These are phyloP conservation scores for Colletotrichum melonis DNA, from an alignment of 2,329 filamentous ascomycete genomes.

Conservation along the genomic window DNA sequence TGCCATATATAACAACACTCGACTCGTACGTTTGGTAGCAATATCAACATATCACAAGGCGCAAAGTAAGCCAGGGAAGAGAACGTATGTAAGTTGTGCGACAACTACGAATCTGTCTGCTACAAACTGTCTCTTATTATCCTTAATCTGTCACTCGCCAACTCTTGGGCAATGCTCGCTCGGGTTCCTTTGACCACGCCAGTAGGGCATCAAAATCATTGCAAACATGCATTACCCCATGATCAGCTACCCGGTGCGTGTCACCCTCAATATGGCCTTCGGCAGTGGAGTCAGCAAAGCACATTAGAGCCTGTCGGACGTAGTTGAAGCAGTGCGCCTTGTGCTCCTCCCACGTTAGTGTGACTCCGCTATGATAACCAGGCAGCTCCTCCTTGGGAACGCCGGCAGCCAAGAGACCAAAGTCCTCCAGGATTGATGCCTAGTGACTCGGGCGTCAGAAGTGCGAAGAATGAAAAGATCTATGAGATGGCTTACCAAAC, in stretches of 20 bases:
- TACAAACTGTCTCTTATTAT: neutral
- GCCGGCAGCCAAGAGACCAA: neutral
- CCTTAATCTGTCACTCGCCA: neutral
- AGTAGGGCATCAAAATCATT: neutral
- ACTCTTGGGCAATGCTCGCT: neutral
- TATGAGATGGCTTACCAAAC: neutral
- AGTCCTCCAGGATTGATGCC: neutral
- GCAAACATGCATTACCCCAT: neutral
- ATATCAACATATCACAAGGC: no score
- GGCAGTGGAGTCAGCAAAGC: neutral
- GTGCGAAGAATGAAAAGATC: no score
- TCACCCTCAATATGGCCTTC: neutral
- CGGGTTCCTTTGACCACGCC: conserved; percentile 1
- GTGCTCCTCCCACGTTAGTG: neutral
- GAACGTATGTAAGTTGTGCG: no score
- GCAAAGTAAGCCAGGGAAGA: no score
- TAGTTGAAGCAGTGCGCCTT: conserved; percentile 9
- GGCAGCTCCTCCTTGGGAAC: neutral
- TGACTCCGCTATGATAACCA: neutral
- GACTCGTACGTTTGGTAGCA: no score
- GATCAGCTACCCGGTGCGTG: neutral
- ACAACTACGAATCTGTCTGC: no score
- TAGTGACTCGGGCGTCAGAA: neutral
- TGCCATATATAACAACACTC: no score
- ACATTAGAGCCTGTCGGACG: neutral